Evolutionary conservation across 129 eudicot genomes (phyloP).

Genomic region (Flaveria linearis): DNA sequence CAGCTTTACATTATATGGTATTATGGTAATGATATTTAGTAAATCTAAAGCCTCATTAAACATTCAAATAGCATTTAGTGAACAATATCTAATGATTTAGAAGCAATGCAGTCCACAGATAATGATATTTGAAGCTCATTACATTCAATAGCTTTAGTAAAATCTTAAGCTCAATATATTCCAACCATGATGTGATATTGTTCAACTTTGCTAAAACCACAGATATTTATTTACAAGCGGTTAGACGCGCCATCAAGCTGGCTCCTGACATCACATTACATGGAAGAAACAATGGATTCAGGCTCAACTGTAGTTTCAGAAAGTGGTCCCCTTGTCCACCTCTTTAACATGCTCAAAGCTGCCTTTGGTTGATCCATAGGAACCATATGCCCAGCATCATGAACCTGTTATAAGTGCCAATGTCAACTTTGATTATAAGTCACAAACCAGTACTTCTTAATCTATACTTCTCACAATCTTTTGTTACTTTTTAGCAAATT

Average conservation of each 20-base stretch:
- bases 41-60: not conserved
- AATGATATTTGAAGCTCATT: not conserved
- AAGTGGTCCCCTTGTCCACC: constrained; percentile 72
- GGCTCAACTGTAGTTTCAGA: constrained; percentile 36
- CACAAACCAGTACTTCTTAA: not conserved
- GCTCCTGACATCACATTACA: constrained; percentile 26
- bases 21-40: not conserved
- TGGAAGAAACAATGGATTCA: constrained; percentile 50
- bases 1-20: not conserved
- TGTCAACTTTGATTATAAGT: constrained; percentile 12
- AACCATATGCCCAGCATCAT: constrained; percentile 96
- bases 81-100: not conserved
- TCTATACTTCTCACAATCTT: not conserved
- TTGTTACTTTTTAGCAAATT: not conserved
- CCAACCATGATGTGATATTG: constrained; percentile 2
- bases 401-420: constrained; percentile 51
- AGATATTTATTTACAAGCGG: not conserved
- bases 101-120: not conserved
- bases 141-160: constrained; percentile 4
- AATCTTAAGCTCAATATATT: not conserved
- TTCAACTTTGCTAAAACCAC: constrained; percentile 13
- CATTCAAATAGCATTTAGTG: not conserved
- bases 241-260: constrained; percentile 9
- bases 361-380: constrained; percentile 99
- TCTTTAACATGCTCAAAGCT: constrained; percentile 76